Evolutionary conservation across 2,329 filamentous ascomycete genomes (phyloP), one percentile per base, ranked within the genome.

Genomic region (Botrytis hyacinthi): DNA sequence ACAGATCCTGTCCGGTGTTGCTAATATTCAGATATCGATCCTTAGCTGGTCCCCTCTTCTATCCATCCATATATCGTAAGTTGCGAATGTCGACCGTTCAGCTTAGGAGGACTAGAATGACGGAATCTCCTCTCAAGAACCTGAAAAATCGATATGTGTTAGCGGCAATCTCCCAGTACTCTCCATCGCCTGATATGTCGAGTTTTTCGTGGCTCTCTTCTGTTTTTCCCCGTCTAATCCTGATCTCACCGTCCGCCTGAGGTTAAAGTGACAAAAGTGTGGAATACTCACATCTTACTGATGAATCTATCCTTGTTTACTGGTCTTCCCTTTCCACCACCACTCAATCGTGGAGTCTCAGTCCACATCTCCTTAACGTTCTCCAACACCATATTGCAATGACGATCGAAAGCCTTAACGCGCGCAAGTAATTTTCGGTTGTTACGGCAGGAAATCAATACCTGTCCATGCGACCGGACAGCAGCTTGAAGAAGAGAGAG

Each of bases 361-460:
- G 95, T 98, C 96, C 96, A 99, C 95, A 99, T 98, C 86, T 99
- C 96, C 87, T 97, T 97, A 61, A 97, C 94, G 79, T 97, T 97
- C 86, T 97, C 94, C 66, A 98, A 87, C 5, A 97, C 93, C 96
- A 99, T 98, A 85, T 99, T 99, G 89, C 95, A 98, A 85, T 99
- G 96, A 75, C 96, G 89, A 84, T 99, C 96, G 83, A 99, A 99
- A 10, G 96, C 96, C 87, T 99, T 99, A 81, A 99, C 95, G 77
- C 96, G 92, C 70, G 95, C 96, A 72, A 99, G 91, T 66, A 99
- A 88, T 87, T 99, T 99, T 84, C 95, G 93, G 87, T 98, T 98
- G 89, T 97, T 98, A 78, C 96, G 94, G 85, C 95, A 95, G 72
- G 94, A 97, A 82, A 99, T 98, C 77, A 99, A 90, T 76, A 99